Percentiles rank a stretch among this genome's conserved stretches.
Conservation (phyloP, 805 yeast genomes). For the Kodamaea fukazawae region DNA sequence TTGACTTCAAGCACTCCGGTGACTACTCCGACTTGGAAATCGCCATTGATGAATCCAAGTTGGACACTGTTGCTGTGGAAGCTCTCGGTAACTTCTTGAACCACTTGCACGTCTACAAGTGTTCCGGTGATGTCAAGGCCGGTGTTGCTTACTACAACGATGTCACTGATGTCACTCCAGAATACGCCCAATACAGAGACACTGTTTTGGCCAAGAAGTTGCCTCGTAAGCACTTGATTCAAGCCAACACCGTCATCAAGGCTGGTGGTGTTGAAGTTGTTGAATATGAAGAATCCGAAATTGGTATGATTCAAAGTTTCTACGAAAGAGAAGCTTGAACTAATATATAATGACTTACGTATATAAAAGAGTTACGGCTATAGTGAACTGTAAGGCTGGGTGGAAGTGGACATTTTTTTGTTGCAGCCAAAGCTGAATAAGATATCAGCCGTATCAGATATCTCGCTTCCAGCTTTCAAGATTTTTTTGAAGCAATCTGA, state of each 20-base stretch:
- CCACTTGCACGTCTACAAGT: constrained; percentile 75
- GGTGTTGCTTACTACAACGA: constrained; percentile 65
- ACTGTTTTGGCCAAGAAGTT: constrained; percentile 66
- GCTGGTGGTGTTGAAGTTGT: constrained; percentile 49
- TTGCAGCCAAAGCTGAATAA: too few species aligned
- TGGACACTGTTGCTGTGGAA: constrained; percentile 65
- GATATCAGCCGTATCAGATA: too few species aligned
- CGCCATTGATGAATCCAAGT: constrained; percentile 57
- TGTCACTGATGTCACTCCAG: constrained; percentile 65
- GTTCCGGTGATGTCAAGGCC: constrained; percentile 65
- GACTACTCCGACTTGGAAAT: constrained; percentile 59
- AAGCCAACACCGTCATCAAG: constrained; percentile 63
- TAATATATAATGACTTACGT: too few species aligned
- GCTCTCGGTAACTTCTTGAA: constrained; percentile 70
- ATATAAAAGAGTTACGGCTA: too few species aligned
- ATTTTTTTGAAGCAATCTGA: too few species aligned
- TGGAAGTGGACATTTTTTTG: too few species aligned
- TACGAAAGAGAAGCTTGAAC: constrained; percentile 44
- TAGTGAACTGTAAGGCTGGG: too few species aligned
- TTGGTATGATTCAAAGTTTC: constrained; percentile 79
- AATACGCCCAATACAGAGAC: constrained; percentile 63
- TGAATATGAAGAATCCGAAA: constrained; percentile 71
- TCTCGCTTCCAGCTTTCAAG: too few species aligned
- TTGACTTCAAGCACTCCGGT: constrained; percentile 47
- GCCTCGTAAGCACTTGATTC: constrained; percentile 83